A percentile compares a stretch with the other conserved stretches of the same genome.
phyloP scores from a whole-genome alignment of 345 rosid genomes.

The Eutrema heterophyllum region DNA sequence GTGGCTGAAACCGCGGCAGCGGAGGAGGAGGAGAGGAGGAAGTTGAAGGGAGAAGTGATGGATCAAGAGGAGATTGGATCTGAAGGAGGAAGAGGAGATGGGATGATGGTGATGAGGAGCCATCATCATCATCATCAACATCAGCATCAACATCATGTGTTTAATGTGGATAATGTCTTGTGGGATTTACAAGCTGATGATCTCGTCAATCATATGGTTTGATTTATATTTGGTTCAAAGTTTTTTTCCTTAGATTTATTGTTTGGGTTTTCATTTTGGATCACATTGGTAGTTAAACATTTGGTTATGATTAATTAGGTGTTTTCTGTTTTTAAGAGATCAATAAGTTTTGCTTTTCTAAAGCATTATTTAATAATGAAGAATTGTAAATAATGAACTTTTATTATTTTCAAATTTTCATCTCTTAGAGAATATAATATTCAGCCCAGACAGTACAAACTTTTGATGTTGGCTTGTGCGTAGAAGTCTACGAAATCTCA shows the following conservation, averaged over 20 bases:
- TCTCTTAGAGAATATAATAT: background rate
- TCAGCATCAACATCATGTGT: conserved; percentile 38
- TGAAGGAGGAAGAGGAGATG: conserved; percentile 49
- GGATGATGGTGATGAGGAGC: conserved; percentile 23
- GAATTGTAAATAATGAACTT: background rate
- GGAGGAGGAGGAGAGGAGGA: conserved; percentile 30
- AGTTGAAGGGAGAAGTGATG: conserved; percentile 49
- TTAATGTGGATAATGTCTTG: conserved; percentile 65
- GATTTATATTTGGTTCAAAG: conserved; percentile 5
- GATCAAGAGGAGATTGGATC: conserved; percentile 54
- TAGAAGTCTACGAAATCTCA: background rate
- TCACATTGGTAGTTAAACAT: conserved; percentile 5
- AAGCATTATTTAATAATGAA: background rate
- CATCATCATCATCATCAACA: conserved; percentile 28
- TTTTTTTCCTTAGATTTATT: background rate
- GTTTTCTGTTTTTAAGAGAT: conserved; percentile 7
- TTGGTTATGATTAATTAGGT: conserved; percentile 12
- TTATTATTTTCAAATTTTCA: background rate
- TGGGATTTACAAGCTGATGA: conserved; percentile 86
- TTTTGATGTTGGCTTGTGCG: background rate
- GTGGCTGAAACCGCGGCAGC: conserved; percentile 29
- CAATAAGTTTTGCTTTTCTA: conserved; percentile 9
- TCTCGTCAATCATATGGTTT: conserved; percentile 59
- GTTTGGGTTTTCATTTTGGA: background rate
- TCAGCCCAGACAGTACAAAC: background rate